A percentile compares a stretch with the other conserved stretches of the same genome.
Conservation (phyloP, 169 alveolate species). For the Plasmodium berghei region DNA sequence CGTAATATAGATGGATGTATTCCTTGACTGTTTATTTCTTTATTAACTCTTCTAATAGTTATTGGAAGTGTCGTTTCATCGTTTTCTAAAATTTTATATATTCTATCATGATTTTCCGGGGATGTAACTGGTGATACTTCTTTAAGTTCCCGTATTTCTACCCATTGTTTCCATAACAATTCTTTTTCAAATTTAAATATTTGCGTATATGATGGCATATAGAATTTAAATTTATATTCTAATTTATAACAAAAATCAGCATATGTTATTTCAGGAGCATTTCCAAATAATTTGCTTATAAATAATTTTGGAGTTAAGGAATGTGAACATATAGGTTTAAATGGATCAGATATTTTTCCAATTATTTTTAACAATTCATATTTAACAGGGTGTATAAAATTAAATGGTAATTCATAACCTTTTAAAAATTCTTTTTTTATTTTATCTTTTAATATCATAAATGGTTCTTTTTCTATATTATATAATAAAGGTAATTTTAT, state of each 20-base stretch:
- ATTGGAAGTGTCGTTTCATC: constrained; percentile 81
- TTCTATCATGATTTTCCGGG: constrained; percentile 17
- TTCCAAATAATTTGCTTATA: constrained; percentile 77
- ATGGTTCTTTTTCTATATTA: constrained; percentile 33
- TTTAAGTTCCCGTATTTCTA: constrained; percentile 21
- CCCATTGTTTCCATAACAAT: constrained; percentile 46
- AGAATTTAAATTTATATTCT: constrained; percentile 81
- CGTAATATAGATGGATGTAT: constrained; percentile 86
- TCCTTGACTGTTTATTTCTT: constrained; percentile 85
- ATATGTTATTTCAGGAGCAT: constrained; percentile 74
- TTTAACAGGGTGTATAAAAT: constrained; percentile 76
- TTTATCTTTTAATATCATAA: constrained; percentile 54
- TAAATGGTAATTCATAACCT: constrained; percentile 84
- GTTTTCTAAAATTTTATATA: constrained; percentile 66
- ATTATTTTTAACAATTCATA: constrained; percentile 83
- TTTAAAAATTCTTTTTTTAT: constrained; percentile 77
- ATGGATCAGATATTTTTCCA: constrained; percentile 86
- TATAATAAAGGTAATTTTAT: constrained; percentile 2
- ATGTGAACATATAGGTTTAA: constrained; percentile 80
- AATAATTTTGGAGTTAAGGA: constrained; percentile 82
- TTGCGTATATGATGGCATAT: constrained; percentile 85
- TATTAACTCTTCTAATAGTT: constrained; percentile 78
- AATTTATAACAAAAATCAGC: constrained; percentile 82
- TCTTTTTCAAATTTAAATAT: constrained; percentile 81
- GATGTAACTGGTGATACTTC: constrained; percentile 56